Evolutionary conservation across 768 basidiomycete species (phyloP), one percentile per base, ranked within the genome.

Genomic region (Postia placenta): DNA sequence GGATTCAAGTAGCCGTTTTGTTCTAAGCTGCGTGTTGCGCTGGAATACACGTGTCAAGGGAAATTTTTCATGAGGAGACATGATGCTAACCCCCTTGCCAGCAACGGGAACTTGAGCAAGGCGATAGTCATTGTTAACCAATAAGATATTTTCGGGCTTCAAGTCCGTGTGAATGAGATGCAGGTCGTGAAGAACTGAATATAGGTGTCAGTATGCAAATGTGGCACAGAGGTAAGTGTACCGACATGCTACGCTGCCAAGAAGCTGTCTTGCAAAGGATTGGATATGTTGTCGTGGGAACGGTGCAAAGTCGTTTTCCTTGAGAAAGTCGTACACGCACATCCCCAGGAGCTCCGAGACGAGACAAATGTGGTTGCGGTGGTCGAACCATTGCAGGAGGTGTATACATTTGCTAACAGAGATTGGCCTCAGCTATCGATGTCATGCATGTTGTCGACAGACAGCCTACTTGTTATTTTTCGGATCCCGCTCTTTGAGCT

Each of bases 281-380:
- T 97, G 95, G 43, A 99, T 98, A 65, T 99, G 96, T 50, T 83
- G 79, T 52, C 93, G 88, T 49, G 96, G 94, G 67, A 99, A 99
- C 5, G 96, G 92, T 28, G 87, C 82, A 69, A 97, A 99, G 48
- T 87, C 83, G 67, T 99, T 99, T 66, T 95, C 93, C 75, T 97
- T 98, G 60, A 99, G 75, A 67, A 98, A 99, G 65, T 99, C 96
- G 63, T 97, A 99, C 15, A 99, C 89, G 68, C 94, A 97, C 85
- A 92, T 90, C 53, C 93, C 93, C 45, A 98, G 75, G 20, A 99
- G 76, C 63, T 96, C 93, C 3, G 93, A 94, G 43, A 98, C 96
- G 17, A 99, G 72, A 65, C 96, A 99, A 58, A 97, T 92, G 67
- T 99, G 96, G 70, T 96, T 96, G 58, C 90, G 81, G 68, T 90